Evolutionary conservation across 306 rosid species (phyloP), one percentile per base, ranked within the genome.

Genomic region (Hippophae gyantsensis): DNA sequence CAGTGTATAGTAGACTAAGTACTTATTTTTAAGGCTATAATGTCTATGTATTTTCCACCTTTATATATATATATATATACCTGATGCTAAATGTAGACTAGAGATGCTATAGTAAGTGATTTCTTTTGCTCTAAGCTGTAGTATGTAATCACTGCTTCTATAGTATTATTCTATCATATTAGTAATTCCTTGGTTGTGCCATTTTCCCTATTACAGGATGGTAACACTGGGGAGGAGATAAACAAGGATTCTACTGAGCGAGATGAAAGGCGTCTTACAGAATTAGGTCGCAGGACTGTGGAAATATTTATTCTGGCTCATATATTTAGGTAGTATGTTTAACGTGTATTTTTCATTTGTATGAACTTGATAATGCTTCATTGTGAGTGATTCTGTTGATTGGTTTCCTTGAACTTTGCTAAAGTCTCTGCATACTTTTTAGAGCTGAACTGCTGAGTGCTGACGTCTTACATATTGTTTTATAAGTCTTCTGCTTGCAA

Each of bases 251-350:
- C 99, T 69, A 79, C 80, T 54, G 97, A 88, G 77, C 95, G 89
- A 14, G 99, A 88, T 77, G 97, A 93, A 82, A 82, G 94, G 74
- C 95, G 90, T 62, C 95, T 93, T 55, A 89, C 97, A 13, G 97
- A 93, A 77, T 72, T 93, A 75, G 99, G 99, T 57, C 95, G 97
- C 41, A 88, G 95, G 74, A 93, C 97, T 77, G 89, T 93, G 66
- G 99, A 93, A 78, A 93, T 93, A 78, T 93, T 88, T 86, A 94
- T 86, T 71, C 97, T 93, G 75, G 90, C 89, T 18, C 97, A 93
- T 72, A 86, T 93, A 57, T 93, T 82, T 77, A 88, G 97, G 99
- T 93, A 73, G 18, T 12, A 26, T 13, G 44, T 52, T 52, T 61
- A 44, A 44, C 48, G 43, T 6, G 13, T 46, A 42, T 68, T 60